Evolutionary conservation across 1,284 basidiomycete genomes (phyloP).

Genomic region (Cryptococcus hybrid): DNA sequence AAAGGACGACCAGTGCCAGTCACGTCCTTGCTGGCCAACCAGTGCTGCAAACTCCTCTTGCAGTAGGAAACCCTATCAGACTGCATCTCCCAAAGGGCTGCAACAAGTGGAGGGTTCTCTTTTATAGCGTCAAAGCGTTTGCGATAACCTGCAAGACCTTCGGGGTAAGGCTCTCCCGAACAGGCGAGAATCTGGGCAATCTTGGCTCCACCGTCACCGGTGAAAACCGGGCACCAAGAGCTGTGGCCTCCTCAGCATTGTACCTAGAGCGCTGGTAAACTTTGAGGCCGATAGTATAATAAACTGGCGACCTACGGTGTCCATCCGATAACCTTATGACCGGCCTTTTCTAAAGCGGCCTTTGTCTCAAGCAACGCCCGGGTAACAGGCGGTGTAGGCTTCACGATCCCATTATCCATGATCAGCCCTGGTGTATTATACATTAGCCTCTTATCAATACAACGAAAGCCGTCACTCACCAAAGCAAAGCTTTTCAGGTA

Average conservation of each 20-base stretch:
- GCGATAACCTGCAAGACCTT: slow-evolving; percentile 22
- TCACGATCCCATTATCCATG: slow-evolving; percentile 59
- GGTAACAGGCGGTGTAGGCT: slow-evolving; percentile 69
- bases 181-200: slow-evolving; percentile 25
- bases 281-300: not conserved
- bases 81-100: slow-evolving; percentile 33
- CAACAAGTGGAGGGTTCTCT: slow-evolving; percentile 22
- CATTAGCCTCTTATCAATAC: not conserved
- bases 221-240: slow-evolving; percentile 32
- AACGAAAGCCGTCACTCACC: slow-evolving; percentile 47
- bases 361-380: slow-evolving; percentile 63
- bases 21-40: slow-evolving; percentile 24
- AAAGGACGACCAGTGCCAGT: slow-evolving; percentile 40
- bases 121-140: slow-evolving; percentile 19
- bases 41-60: slow-evolving; percentile 32
- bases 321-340: slow-evolving; percentile 59
- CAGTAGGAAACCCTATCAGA: slow-evolving; percentile 26
- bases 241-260: slow-evolving; percentile 14
- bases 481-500: slow-evolving; percentile 61
- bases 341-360: slow-evolving; percentile 61
- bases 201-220: slow-evolving; percentile 40
- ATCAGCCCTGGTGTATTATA: slow-evolving; percentile 15
- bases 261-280: slow-evolving; percentile 8
- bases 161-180: slow-evolving; percentile 34
- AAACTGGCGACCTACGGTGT: slow-evolving; percentile 15